These are phyloP conservation scores for Asclepias syriaca DNA, from an alignment of 257 asterid species.

Conservation along the genomic window DNA sequence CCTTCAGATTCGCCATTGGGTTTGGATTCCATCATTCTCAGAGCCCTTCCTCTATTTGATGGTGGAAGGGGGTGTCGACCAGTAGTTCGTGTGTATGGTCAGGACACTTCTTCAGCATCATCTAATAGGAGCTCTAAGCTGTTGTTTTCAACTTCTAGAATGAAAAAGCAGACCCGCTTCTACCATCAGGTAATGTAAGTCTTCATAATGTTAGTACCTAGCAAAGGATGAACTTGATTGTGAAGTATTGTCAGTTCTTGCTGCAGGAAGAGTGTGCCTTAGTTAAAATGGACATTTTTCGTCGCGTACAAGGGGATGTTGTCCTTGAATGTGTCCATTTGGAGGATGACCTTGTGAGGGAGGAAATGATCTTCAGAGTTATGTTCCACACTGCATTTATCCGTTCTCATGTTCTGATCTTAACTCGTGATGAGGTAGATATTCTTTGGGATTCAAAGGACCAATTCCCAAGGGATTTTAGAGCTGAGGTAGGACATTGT, in stretches of 20 bases:
- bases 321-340: conserved; percentile 92
- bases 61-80: conserved; percentile 90
- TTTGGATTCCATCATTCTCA: conserved; percentile 72
- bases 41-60: conserved; percentile 62
- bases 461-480: conserved; percentile 72
- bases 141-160: conserved; percentile 64
- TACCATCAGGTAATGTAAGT: conserved; percentile 61
- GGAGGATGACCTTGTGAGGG: conserved; percentile 77
- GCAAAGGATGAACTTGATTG: conserved; percentile 14
- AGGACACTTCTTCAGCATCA: conserved; percentile 67
- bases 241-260: conserved; percentile 28
- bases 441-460: conserved; percentile 86
- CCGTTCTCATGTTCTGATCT: conserved; percentile 70
- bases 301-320: conserved; percentile 84
- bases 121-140: conserved; percentile 85
- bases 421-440: conserved; percentile 89
- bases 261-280: conserved; percentile 86
- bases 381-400: conserved; percentile 95
- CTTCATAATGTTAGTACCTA: conserved; percentile 21
- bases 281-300: conserved; percentile 67
- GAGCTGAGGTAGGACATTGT: conserved; percentile 68
- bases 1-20: conserved; percentile 85
- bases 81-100: conserved; percentile 83
- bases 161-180: conserved; percentile 49
- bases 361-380: conserved; percentile 82